Evolutionary conservation across 495 filamentous ascomycete species (phyloP).

Genomic region (Tuber umbilicatum): DNA sequence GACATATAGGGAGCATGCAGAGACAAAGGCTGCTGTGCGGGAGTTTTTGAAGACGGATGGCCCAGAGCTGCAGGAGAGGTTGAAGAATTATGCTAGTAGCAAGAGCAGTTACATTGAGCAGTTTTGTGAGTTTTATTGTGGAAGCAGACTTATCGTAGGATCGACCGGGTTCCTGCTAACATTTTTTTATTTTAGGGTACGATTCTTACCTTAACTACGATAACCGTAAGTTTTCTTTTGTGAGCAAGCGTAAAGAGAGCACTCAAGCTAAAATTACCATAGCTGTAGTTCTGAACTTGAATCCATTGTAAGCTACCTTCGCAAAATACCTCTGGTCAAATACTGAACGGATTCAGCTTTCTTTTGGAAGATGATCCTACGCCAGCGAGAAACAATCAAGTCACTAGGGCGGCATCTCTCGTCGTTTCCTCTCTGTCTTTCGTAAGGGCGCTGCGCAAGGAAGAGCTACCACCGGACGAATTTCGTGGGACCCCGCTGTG

Average conservation of each 20-base stretch:
- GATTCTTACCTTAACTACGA: constrained; percentile 98
- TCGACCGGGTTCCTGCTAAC: constrained; percentile 28
- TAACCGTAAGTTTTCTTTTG: constrained; percentile 55
- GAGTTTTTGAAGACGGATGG: constrained; percentile 85
- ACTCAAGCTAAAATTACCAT: constrained; percentile 20
- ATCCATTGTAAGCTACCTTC: constrained; percentile 58
- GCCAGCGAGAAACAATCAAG: constrained; percentile 89
- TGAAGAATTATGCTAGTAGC: constrained; percentile 87
- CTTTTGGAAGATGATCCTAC: constrained; percentile 96
- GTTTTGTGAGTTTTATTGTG: constrained; percentile 66
- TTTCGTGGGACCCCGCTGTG: constrained; percentile 73
- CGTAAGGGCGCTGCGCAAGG: constrained; percentile 83
- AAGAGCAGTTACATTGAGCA: constrained; percentile 98
- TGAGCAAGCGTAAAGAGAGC: background rate
- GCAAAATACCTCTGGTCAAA: background rate
- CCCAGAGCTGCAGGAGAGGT: constrained; percentile 72
- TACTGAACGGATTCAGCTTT: constrained; percentile 49
- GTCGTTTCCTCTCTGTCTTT: constrained; percentile 86
- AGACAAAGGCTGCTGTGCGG: constrained; percentile 69
- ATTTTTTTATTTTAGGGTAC: constrained; percentile 68
- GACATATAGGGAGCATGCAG: constrained; percentile 68
- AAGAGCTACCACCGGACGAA: constrained; percentile 87
- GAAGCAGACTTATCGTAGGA: constrained; percentile 5
- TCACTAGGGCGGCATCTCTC: constrained; percentile 87
- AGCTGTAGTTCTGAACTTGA: constrained; percentile 91